Evolutionary conservation across 345 rosid genomes (phyloP).

Genomic region (Firmiana major): DNA sequence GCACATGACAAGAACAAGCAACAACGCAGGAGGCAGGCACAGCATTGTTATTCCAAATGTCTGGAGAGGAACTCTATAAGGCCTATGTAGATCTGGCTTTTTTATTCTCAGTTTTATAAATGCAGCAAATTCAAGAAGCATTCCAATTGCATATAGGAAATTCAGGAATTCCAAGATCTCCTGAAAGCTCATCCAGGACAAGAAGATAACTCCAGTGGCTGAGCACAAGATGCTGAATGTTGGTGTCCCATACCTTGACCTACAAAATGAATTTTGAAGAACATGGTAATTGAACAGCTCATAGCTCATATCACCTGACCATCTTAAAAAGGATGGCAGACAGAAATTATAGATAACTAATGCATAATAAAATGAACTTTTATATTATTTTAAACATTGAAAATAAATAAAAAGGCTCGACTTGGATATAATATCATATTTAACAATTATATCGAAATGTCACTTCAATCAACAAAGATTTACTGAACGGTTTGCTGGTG

Average conservation of each 20-base stretch:
- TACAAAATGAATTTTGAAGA: slow-evolving; percentile 22
- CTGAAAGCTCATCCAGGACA: slow-evolving; percentile 93
- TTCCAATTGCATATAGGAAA: slow-evolving; percentile 77
- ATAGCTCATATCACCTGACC: not conserved
- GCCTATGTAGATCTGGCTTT: slow-evolving; percentile 73
- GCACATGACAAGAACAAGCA: slow-evolving; percentile 80
- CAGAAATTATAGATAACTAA: too few species aligned
- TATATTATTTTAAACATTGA: too few species aligned
- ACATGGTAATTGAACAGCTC: not conserved
- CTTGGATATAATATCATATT: too few species aligned
- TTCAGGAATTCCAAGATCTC: slow-evolving; percentile 89
- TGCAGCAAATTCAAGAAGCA: slow-evolving; percentile 90
- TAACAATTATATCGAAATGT: not conserved
- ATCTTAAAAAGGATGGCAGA: too few species aligned
- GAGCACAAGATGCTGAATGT: slow-evolving; percentile 80
- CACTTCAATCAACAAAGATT: not conserved
- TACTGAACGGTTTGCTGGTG: not conserved
- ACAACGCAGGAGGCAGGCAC: slow-evolving; percentile 65
- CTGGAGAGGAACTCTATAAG: slow-evolving; percentile 64
- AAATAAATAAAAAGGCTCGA: too few species aligned
- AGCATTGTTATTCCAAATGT: slow-evolving; percentile 61
- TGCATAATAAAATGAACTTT: too few species aligned
- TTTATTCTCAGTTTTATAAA: slow-evolving; percentile 67
- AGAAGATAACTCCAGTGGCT: slow-evolving; percentile 78
- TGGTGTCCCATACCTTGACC: slow-evolving; percentile 88